A percentile compares a stretch with the other conserved stretches of the same genome.
These are phyloP conservation scores for Syzygium oleosum DNA, from an alignment of 345 rosid genomes.

Conservation along the genomic window DNA sequence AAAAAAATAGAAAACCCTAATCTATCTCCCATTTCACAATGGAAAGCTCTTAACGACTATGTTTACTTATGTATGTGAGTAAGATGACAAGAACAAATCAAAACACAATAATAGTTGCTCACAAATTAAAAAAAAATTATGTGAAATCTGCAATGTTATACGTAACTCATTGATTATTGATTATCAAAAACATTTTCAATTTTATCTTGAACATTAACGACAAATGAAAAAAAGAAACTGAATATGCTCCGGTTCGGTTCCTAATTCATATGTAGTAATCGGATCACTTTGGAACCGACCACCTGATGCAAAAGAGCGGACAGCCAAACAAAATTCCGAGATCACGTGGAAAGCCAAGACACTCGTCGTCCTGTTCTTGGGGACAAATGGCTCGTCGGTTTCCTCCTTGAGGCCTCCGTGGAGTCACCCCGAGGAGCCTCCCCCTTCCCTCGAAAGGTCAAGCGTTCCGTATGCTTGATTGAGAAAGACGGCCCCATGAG, in stretches of 20 bases:
- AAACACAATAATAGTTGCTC: background rate
- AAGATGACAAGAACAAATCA: background rate
- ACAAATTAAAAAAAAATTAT: background rate
- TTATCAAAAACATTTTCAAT: background rate
- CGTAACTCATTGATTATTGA: background rate
- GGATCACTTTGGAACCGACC: fast-evolving
- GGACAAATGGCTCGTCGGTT: background rate
- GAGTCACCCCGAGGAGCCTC: background rate
- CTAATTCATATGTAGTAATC: too few relatives aligned
- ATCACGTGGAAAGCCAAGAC: background rate
- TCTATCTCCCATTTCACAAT: background rate
- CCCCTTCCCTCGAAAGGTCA: background rate
- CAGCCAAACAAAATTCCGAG: background rate
- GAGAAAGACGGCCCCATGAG: background rate
- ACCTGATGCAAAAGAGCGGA: too few relatives aligned
- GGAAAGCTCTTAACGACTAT: background rate
- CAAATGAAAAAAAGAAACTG: background rate
- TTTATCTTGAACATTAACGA: background rate
- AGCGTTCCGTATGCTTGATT: background rate
- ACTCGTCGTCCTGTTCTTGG: fast-evolving
- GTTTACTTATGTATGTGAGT: background rate
- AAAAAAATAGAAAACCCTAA: background rate
- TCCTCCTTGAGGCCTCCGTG: background rate
- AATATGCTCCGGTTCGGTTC: background rate
- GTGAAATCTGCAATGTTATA: background rate